A percentile compares a stretch with the other conserved stretches of the same genome.
Conservation (phyloP, 1,139 yeast genomes). For the Pneumocystis sp. region DNA sequence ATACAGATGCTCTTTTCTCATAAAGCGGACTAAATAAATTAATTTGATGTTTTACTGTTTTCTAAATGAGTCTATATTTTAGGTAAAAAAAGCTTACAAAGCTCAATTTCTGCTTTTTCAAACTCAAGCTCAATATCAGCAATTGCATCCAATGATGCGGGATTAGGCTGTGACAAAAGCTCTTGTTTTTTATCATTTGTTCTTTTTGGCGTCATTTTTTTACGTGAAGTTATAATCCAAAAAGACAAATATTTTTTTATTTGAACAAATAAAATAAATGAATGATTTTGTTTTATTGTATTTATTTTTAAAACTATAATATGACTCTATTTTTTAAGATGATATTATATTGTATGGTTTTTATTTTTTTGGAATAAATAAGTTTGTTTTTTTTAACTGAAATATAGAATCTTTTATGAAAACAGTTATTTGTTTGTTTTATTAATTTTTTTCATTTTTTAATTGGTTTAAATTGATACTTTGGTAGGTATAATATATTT, state of each 20-base stretch:
- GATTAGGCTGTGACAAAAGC: background rate
- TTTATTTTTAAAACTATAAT: no score
- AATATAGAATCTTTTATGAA: background rate
- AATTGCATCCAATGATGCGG: background rate
- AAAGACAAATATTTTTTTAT: background rate
- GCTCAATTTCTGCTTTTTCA: background rate
- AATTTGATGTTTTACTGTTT: constrained; percentile 5
- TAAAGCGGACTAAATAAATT: constrained; percentile 24
- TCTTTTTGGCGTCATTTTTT: background rate
- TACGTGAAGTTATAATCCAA: background rate
- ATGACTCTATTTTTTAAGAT: background rate
- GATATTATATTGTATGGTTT: no score
- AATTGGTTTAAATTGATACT: background rate
- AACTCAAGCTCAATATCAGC: background rate
- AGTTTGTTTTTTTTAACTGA: background rate
- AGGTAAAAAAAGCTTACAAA: background rate
- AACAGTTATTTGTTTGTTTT: background rate
- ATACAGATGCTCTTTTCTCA: constrained; percentile 22
- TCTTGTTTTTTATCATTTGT: background rate
- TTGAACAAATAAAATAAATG: no score
- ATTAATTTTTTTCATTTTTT: no score
- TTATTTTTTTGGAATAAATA: no score
- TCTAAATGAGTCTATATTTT: background rate
- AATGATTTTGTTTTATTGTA: no score
- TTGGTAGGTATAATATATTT: no score